phyloP scores from a whole-genome alignment of 2,329 filamentous ascomycete species.

The Cryoendolithus antarcticus region DNA sequence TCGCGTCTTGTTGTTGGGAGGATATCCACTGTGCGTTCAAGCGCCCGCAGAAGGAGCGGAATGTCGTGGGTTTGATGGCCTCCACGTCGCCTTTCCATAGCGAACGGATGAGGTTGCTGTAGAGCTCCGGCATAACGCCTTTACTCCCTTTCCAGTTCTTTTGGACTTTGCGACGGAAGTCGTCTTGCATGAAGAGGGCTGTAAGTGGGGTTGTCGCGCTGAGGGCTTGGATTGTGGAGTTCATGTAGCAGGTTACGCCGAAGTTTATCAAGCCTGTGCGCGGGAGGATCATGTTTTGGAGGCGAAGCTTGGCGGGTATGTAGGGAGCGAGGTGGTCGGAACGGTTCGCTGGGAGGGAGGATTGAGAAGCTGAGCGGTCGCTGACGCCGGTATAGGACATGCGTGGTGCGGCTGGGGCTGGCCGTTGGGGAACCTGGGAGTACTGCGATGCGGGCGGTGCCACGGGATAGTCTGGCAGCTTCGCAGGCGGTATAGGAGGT shows the following conservation, averaged over 20 bases:
- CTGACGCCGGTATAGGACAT: conserved; percentile 72
- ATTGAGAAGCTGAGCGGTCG: conserved; percentile 36
- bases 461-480: conserved; percentile 18
- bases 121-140: conserved; percentile 50
- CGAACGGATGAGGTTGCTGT: conserved; percentile 47
- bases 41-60: conserved; percentile 49
- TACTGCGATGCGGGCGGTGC: conserved; percentile 32
- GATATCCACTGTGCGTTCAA: conserved; percentile 59
- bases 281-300: conserved; percentile 37
- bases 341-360: conserved; percentile 21
- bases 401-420: conserved; percentile 42
- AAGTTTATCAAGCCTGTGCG: conserved; percentile 69
- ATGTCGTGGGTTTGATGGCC: conserved; percentile 33
- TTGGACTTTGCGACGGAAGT: conserved; percentile 46
- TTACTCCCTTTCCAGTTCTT: conserved; percentile 54
- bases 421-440: conserved; percentile 46
- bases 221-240: conserved; percentile 75
- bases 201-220: conserved; percentile 55
- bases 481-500: conserved; percentile 20
- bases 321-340: conserved; percentile 30
- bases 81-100: conserved; percentile 48
- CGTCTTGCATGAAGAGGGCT: conserved; percentile 53
- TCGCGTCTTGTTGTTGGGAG: conserved; percentile 72
- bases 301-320: conserved; percentile 32
- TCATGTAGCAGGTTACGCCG: conserved; percentile 80